Evolutionary conservation across 139 green algal genomes (phyloP), one percentile per base, ranked within the genome.

Genomic region (Astrephomene gubernaculifera): DNA sequence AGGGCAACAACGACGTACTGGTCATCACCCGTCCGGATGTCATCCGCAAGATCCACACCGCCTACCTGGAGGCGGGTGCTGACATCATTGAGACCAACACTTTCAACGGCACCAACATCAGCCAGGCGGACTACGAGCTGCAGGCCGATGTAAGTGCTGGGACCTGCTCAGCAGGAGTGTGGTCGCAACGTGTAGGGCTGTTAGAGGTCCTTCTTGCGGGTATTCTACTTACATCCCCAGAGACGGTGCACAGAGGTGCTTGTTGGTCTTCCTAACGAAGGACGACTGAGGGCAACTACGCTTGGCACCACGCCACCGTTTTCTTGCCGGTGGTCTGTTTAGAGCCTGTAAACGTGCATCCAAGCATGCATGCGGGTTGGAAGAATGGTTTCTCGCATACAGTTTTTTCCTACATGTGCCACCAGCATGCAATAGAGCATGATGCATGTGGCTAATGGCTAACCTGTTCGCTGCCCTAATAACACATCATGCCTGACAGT

Each of bases 11-110:
- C 86, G 97, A 99, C 85, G 29, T 99, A 36, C 91, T 99, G 82
- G 95, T 99, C 60, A 89, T 99, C 73, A 99, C 97, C 24, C 90
- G 94, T 24, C 97, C 97, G 1, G 96, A 99, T 71, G 91, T 99
- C 43, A 98, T 99, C 54, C 87, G 89, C 44, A 92, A 95, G 31
- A 99, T 99, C 91, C 97, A 99, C 93, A 95, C 67, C 4, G 88
- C 92, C 38, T 99, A 97, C 92, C 88, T 99, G 79, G 95, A 96
- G 61, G 94, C 72, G 17, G 97, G 97, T 7, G 96, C 97, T 19
- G 97, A 99, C 93, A 99, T 99, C 88, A 95, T 99, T 45, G 97
- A 99, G 92, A 99, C 97, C 81, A 99, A 99, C 94, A 99, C 97
- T 45, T 99, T 99, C 95, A 99, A 98, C 79, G 96, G 95, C 60